These are phyloP conservation scores for Candida jianshihensis DNA, from an alignment of 805 yeast species.

Conservation along the genomic window DNA sequence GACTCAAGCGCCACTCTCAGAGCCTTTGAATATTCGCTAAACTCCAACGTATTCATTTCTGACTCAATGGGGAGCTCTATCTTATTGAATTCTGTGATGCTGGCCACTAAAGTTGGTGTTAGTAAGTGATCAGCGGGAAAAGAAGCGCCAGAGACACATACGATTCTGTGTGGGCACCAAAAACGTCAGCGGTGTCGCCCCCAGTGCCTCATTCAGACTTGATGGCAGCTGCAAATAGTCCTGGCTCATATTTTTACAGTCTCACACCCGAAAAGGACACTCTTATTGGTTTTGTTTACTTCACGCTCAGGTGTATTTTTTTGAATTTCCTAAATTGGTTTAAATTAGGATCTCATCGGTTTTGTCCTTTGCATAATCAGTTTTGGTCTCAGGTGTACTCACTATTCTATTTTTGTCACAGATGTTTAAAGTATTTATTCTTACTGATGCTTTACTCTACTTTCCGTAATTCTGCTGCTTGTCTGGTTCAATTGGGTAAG, in stretches of 20 bases:
- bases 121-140: slow-evolving; percentile 4
- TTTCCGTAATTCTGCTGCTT: too few relatives aligned
- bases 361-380: too few relatives aligned
- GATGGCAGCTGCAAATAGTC: slow-evolving; percentile 10
- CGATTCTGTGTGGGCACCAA: slow-evolving; percentile 34
- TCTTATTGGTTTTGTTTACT: too few relatives aligned
- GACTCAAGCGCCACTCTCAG: slow-evolving; percentile 1
- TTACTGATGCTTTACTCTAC: too few relatives aligned
- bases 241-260: background rate
- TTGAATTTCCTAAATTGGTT: too few relatives aligned
- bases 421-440: too few relatives aligned
- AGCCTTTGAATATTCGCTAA: slow-evolving; percentile 1
- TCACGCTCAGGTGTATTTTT: too few relatives aligned
- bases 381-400: too few relatives aligned
- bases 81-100: background rate
- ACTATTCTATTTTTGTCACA: too few relatives aligned
- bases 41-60: slow-evolving; percentile 2
- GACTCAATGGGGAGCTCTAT: slow-evolving; percentile 2
- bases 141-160: slow-evolving; percentile 19
- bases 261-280: too few relatives aligned
- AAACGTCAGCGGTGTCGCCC: slow-evolving; percentile 29
- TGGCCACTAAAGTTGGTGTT: slow-evolving; percentile 4
- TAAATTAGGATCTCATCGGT: too few relatives aligned
- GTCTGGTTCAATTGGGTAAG: too few relatives aligned
- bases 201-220: slow-evolving; percentile 22